Evolutionary conservation across 306 rosid genomes (phyloP), one percentile per base, ranked within the genome.

Genomic region (Malus sylvestris): DNA sequence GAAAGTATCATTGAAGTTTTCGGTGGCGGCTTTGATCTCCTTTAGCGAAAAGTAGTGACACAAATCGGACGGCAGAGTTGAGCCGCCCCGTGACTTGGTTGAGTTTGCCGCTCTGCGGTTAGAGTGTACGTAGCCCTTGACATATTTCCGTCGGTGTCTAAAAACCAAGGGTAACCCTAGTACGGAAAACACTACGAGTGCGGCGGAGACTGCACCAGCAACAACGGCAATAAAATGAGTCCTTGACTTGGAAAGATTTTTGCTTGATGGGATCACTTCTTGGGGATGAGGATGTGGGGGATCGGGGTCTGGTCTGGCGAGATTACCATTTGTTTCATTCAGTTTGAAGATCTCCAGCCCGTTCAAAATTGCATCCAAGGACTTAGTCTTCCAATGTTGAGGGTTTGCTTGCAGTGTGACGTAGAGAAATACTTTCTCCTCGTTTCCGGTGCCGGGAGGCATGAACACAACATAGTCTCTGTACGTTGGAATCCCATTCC

Each of bases 291-390:
- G 53, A 12, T 4, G 12, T 6, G 25, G n/a, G 0, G 9, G 45
- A 29, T 76, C 55, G 11, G 67, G 84, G 23, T 76, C 79, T 1
- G 64, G 71, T 9, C 75, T 81, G 1, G 81, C 83, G 2, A 81
- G 81, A 68, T 45, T 81, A 4, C 19, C 16, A 8, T 1, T 16
- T 3, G 19, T 0, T 1, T 75, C 42, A 45, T 20, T 85, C 46
- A 81, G 40, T 27, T 83, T 86, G 76, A 86, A 86, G 66, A 86
- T 78, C 63, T 86, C 86, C 4, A 78, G 13, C 0, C 86, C 87
- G 18, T 81, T 86, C 75, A 86, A 55, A 46, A 86, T 75, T 4
- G 78, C 82, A 75, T 83, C 87, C 40, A 35, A 6, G 51, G 10
- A 22, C 0, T 0, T 2, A 7, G 69, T 60, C 1, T 0, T 0